Conservation (phyloP, 2,329 filamentous ascomycete species). For the Neobulgaria alba region DNA sequence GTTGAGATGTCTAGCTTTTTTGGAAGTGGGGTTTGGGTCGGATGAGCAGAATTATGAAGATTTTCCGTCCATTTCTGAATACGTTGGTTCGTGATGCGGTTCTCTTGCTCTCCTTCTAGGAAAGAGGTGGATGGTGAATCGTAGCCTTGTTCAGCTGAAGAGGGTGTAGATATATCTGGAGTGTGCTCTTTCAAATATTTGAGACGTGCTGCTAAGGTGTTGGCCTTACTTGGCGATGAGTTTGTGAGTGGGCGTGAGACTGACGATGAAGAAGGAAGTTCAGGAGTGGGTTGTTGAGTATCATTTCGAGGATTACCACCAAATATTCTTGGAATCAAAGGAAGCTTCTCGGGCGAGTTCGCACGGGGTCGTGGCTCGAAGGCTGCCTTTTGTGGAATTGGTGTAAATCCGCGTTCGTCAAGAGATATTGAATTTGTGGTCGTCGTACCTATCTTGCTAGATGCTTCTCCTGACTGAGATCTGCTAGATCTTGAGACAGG, state of each 20-base stretch:
- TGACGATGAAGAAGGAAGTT: constrained; percentile 7
- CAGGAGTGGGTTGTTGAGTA: neutral
- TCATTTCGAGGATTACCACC: neutral
- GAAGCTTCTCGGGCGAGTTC: neutral
- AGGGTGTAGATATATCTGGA: neutral
- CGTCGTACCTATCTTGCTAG: neutral
- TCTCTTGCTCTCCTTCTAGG: constrained; percentile 13
- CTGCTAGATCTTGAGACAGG: neutral
- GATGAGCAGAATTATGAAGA: constrained; percentile 6
- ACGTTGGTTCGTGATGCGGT: constrained; percentile 9
- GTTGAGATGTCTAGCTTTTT: constrained; percentile 13
- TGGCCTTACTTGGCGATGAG: constrained; percentile 16
- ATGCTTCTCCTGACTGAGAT: neutral
- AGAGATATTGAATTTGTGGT: neutral
- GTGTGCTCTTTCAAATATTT: neutral
- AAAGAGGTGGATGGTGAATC: neutral
- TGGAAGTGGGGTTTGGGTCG: constrained; percentile 7
- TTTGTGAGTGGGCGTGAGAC: constrained; percentile 10
- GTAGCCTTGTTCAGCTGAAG: neutral
- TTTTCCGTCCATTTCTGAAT: constrained; percentile 23
- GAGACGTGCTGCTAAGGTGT: constrained; percentile 10
- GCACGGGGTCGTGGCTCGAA: constrained; percentile 23
- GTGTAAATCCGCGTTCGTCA: constrained; percentile 11
- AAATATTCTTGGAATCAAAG: constrained; percentile 7
- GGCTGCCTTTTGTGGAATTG: constrained; percentile 24